Conservation (phyloP, 179 eudicot genomes). For the Beta lomatogona region DNA sequence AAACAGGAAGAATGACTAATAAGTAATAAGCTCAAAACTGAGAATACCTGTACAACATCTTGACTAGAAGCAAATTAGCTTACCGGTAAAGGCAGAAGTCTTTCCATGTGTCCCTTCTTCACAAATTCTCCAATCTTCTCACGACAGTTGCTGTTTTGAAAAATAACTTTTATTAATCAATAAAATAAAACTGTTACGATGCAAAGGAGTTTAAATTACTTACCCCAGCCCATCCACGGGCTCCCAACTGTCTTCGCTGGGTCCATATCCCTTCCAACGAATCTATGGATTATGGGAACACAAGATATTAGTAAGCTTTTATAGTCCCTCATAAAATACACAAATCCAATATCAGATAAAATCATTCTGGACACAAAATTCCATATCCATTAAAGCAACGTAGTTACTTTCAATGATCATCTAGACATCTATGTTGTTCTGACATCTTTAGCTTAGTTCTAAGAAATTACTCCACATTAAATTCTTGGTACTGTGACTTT, state of each 20-base stretch:
- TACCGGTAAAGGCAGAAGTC: slow-evolving; percentile 77
- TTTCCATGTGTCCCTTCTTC: slow-evolving; percentile 41
- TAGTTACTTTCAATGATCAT: background rate
- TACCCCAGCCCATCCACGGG: slow-evolving; percentile 77
- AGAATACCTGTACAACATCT: too few relatives aligned
- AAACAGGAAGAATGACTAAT: background rate
- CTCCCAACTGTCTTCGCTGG: slow-evolving; percentile 77
- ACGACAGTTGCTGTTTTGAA: slow-evolving; percentile 46
- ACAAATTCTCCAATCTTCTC: slow-evolving; percentile 66
- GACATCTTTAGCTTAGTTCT: background rate
- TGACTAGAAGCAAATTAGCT: slow-evolving; percentile 16
- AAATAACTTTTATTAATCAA: background rate
- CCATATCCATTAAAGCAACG: background rate
- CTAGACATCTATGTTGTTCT: background rate
- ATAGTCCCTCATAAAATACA: background rate
- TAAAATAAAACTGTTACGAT: too few relatives aligned
- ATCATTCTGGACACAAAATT: background rate
- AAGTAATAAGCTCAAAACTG: background rate
- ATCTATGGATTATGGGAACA: slow-evolving; percentile 39
- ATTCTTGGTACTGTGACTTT: background rate
- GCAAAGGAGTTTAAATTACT: background rate
- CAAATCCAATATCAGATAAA: background rate
- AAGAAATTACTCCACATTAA: background rate
- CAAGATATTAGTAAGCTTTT: background rate
- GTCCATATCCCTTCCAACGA: slow-evolving; percentile 81